Evolutionary conservation across 305 asterid genomes (phyloP).

Genomic region (Ilex paraguariensis): DNA sequence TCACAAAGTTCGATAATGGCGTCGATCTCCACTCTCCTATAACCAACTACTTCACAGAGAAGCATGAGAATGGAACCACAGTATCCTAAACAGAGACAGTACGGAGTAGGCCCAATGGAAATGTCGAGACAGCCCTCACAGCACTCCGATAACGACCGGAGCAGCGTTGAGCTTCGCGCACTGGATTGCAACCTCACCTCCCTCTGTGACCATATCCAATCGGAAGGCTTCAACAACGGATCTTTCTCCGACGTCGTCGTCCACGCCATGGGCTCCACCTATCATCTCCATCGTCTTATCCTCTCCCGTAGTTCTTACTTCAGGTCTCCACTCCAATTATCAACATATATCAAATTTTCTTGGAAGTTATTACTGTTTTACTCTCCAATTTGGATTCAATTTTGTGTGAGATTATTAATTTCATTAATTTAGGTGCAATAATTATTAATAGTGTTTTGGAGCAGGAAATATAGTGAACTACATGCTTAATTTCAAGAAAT

Average conservation of each 20-base stretch:
- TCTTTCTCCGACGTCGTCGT: constrained; percentile 85
- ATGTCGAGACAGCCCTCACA: constrained; percentile 23
- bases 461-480: too few relatives aligned
- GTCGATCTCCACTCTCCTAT: too few relatives aligned
- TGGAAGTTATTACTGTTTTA: too few relatives aligned
- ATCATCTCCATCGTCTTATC: constrained; percentile 81
- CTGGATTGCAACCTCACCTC: constrained; percentile 80
- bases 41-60: too few relatives aligned
- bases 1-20: too few relatives aligned
- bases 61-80: background rate
- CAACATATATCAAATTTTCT: background rate
- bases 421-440: too few relatives aligned
- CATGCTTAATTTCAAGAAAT: too few relatives aligned
- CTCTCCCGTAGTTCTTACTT: constrained; percentile 95
- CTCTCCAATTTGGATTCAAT: background rate
- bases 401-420: background rate
- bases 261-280: constrained; percentile 77
- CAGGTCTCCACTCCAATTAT: constrained; percentile 34
- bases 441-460: too few relatives aligned
- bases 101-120: constrained; percentile 18
- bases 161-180: constrained; percentile 42
- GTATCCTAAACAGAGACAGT: constrained; percentile 4
- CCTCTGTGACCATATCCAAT: constrained; percentile 85
- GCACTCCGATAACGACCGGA: constrained; percentile 27
- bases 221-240: constrained; percentile 83